phyloP scores from a whole-genome alignment of 495 filamentous ascomycete genomes.

The Xylaria intraflava region DNA sequence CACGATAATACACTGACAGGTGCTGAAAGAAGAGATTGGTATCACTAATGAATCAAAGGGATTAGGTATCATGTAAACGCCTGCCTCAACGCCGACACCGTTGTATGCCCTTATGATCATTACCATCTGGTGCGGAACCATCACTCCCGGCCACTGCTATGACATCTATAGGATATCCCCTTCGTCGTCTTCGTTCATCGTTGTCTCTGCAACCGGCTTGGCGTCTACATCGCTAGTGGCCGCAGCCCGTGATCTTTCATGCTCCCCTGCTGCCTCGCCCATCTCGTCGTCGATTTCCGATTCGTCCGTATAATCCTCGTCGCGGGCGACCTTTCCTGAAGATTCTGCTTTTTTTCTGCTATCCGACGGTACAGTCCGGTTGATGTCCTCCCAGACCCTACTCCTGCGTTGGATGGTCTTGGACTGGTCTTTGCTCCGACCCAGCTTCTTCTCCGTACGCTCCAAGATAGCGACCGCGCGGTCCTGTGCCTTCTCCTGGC shows the following conservation, averaged over 20 bases:
- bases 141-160: neutral
- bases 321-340: neutral
- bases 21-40: neutral
- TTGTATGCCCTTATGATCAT: constrained; percentile 2
- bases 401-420: constrained; percentile 52
- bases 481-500: constrained; percentile 67
- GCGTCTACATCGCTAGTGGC: neutral
- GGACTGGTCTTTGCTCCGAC: constrained; percentile 55
- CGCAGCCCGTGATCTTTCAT: neutral
- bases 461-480: constrained; percentile 65
- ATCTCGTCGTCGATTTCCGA: constrained; percentile 37
- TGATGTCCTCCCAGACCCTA: constrained; percentile 55
- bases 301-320: constrained; percentile 12
- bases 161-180: constrained; percentile 20
- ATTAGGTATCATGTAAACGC: constrained; percentile 5
- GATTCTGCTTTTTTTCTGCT: neutral
- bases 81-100: constrained; percentile 11
- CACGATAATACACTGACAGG: neutral
- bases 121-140: neutral
- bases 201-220: constrained; percentile 6
- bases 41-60: neutral
- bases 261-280: constrained; percentile 19
- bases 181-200: constrained; percentile 12
- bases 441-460: constrained; percentile 61
- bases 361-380: constrained; percentile 33